These are phyloP conservation scores for Dactylis glomerata DNA, from an alignment of 176 grass and related monocot species.

Conservation along the genomic window DNA sequence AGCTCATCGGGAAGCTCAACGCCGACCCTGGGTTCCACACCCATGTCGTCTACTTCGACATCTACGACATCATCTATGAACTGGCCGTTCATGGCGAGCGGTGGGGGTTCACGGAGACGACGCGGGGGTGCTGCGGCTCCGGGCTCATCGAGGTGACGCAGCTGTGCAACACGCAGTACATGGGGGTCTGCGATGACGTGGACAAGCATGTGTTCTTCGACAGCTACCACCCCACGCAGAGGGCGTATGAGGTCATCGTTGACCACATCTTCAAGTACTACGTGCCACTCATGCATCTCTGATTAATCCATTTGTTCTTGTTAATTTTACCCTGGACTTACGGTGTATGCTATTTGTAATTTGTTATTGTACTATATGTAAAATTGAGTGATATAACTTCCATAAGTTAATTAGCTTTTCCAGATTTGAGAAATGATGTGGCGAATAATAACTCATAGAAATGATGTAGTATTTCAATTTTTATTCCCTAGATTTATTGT, in stretches of 20 bases:
- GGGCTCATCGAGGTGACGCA: constrained; percentile 70
- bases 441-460: no score
- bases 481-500: no score
- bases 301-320: neutral
- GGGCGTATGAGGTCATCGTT: constrained; percentile 60
- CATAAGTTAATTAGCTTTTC: neutral
- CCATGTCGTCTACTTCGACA: constrained; percentile 54
- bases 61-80: constrained; percentile 55
- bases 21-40: neutral
- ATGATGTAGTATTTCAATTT: no score
- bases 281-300: constrained; percentile 16
- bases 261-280: constrained; percentile 57
- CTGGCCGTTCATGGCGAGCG: constrained; percentile 21
- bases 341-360: neutral
- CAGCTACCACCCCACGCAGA: constrained; percentile 82
- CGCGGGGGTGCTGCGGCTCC: constrained; percentile 69
- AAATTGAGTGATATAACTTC: neutral
- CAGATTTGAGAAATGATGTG: neutral
- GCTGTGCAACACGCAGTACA: constrained; percentile 47
- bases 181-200: constrained; percentile 55
- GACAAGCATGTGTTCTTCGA: constrained; percentile 70
- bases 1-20: constrained; percentile 10
- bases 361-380: neutral
- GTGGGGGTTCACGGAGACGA: constrained; percentile 62
- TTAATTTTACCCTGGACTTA: neutral